Evolutionary conservation across 2,329 filamentous ascomycete species (phyloP).

Genomic region (Colletotrichum echinochloae): DNA sequence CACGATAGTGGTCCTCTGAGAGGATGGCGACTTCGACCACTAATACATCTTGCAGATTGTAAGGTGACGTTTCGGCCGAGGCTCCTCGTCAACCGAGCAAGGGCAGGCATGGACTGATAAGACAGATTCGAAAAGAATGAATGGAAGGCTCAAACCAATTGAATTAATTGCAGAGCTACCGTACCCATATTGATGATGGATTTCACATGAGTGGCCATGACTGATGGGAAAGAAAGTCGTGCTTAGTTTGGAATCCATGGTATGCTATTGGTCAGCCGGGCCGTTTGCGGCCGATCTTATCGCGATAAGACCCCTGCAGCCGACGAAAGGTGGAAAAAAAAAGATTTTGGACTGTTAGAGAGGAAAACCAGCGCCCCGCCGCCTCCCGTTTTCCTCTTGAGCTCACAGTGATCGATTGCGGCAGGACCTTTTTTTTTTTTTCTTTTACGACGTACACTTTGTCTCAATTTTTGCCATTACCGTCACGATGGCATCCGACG

Average conservation of each 20-base stretch:
- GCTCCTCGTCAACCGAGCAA: slow-evolving; percentile 23
- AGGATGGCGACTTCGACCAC: slow-evolving; percentile 5
- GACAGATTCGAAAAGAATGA: neutral
- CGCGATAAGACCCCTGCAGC: slow-evolving; percentile 38
- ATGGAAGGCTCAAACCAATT: no score
- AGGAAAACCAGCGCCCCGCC: slow-evolving; percentile 40
- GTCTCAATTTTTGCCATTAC: slow-evolving; percentile 16
- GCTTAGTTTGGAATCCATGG: slow-evolving; percentile 17
- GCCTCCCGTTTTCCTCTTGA: slow-evolving; percentile 34
- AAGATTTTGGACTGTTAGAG: slow-evolving; percentile 34
- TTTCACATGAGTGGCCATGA: neutral
- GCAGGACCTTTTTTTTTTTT: slow-evolving; percentile 16
- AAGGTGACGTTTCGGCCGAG: slow-evolving; percentile 20
- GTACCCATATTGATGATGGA: neutral
- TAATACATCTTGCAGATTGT: slow-evolving; percentile 30
- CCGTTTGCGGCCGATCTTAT: slow-evolving; percentile 36
- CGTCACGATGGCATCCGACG: slow-evolving; percentile 83
- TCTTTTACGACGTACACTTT: slow-evolving; percentile 6
- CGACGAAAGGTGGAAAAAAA: slow-evolving; percentile 1
- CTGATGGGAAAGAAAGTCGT: neutral
- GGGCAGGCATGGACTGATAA: slow-evolving; percentile 15
- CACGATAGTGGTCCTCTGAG: slow-evolving; percentile 7
- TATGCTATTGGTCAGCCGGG: slow-evolving; percentile 29
- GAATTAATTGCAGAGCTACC: neutral
- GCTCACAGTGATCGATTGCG: slow-evolving; percentile 30